phyloP scores from a whole-genome alignment of 192 early-diverging fungal genomes.

The Funneliformis mosseae region DNA sequence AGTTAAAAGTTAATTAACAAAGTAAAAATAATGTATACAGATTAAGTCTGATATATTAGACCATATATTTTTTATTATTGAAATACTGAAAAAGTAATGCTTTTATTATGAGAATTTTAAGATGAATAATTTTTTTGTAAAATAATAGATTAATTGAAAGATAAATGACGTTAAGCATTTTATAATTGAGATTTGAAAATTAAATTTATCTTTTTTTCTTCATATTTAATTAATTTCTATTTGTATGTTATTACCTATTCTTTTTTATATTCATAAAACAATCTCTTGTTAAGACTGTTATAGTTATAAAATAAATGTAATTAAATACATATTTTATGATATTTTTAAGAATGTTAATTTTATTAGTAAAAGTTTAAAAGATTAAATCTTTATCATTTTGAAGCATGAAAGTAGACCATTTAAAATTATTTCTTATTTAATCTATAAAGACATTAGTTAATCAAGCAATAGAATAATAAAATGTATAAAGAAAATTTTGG shows the following conservation, averaged over 20 bases:
- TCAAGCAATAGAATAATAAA: slow-evolving; percentile 5
- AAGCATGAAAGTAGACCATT: not conserved
- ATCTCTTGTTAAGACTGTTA: not conserved
- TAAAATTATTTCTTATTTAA: slow-evolving; percentile 2
- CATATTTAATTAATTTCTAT: slow-evolving; percentile 6
- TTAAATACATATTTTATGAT: not conserved
- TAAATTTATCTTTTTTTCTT: slow-evolving; percentile 14
- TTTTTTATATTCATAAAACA: not conserved
- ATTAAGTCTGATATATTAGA: too few relatives aligned
- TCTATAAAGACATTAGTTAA: slow-evolving; percentile 16
- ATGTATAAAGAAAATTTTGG: not conserved
- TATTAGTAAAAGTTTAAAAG: not conserved
- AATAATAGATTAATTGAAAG: slow-evolving; percentile 13
- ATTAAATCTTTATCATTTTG: not conserved
- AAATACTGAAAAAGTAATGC: not conserved
- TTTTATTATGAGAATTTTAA: not conserved
- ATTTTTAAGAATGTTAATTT: not conserved
- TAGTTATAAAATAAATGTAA: slow-evolving; percentile 19
- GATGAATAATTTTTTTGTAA: not conserved
- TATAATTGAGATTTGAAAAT: not conserved
- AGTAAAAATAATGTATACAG: too few relatives aligned
- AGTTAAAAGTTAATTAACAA: too few relatives aligned
- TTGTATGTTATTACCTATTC: not conserved
- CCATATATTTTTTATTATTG: too few relatives aligned
- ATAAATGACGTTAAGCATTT: slow-evolving; percentile 10